Evolutionary conservation across 768 basidiomycete genomes (phyloP).

Genomic region (Boletus insuetus): DNA sequence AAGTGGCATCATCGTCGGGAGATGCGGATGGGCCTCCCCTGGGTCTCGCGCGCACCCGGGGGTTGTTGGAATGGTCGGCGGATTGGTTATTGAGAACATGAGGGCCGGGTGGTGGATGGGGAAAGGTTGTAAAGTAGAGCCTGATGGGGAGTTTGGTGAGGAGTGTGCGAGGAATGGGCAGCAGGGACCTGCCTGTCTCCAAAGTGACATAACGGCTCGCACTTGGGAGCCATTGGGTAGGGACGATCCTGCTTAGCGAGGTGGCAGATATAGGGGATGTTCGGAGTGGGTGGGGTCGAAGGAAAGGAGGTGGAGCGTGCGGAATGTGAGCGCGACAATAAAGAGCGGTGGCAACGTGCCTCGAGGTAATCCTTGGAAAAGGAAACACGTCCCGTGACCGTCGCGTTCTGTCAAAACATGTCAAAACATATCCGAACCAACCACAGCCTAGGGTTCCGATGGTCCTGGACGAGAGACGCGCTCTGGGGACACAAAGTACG

Average conservation of each 20-base stretch:
- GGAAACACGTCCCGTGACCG: slow-evolving; percentile 37
- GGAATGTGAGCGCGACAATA: slow-evolving; percentile 21
- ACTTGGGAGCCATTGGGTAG: slow-evolving; percentile 42
- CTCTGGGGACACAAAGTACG: background rate
- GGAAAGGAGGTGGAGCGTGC: slow-evolving; percentile 4
- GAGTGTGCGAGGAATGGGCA: slow-evolving; percentile 5
- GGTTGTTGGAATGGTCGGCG: slow-evolving; percentile 50
- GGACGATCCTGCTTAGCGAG: slow-evolving; percentile 1
- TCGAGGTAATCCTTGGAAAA: slow-evolving; percentile 31
- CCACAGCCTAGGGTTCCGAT: slow-evolving; percentile 21
- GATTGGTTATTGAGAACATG: slow-evolving; percentile 61
- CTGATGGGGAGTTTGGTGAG: slow-evolving; percentile 36
- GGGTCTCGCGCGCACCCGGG: slow-evolving; percentile 60
- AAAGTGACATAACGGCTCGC: slow-evolving; percentile 79
- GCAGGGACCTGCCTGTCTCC: slow-evolving; percentile 59
- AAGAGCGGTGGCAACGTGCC: slow-evolving; percentile 29
- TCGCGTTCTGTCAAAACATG: slow-evolving; percentile 31
- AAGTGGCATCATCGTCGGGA: slow-evolving; percentile 71
- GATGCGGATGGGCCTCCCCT: slow-evolving; percentile 60
- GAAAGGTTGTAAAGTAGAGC: slow-evolving; percentile 89
- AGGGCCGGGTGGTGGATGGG: slow-evolving; percentile 67
- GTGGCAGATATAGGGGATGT: slow-evolving; percentile 4
- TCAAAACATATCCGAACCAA: slow-evolving; percentile 19
- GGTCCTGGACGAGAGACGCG: background rate
- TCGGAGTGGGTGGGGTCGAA: background rate